Percentiles rank a stretch among this genome's conserved stretches.
Conservation (phyloP, 371 early-diverging fungal genomes). For the Mycotypha africana region DNA sequence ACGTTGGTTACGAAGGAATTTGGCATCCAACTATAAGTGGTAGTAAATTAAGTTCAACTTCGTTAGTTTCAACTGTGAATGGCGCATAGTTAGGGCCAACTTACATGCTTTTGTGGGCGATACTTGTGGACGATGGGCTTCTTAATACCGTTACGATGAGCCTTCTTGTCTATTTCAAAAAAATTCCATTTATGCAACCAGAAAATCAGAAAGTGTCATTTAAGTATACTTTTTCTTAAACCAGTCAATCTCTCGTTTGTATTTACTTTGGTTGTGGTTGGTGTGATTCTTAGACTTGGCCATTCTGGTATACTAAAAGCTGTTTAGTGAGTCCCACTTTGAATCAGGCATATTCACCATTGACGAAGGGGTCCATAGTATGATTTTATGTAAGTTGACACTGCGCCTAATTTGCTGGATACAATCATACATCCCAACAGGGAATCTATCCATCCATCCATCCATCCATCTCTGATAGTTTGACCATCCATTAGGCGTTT, state of each 20-base stretch:
- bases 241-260: not conserved
- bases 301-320: constrained; percentile 30
- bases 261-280: constrained; percentile 98
- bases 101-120: constrained; percentile 90
- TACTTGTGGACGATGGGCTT: constrained; percentile 85
- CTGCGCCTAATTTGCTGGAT: no score
- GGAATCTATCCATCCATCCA: no score
- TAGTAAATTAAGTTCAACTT: not conserved
- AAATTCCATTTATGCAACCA: no score
- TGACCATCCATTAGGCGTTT: no score
- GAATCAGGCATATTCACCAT: no score
- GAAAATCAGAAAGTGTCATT: not conserved
- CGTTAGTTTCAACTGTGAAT: not conserved
- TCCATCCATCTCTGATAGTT: no score
- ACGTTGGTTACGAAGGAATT: constrained; percentile 98
- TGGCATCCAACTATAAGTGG: constrained; percentile 79
- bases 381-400: no score
- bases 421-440: no score
- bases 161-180: constrained; percentile 78
- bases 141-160: constrained; percentile 98
- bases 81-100: constrained; percentile 12
- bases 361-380: no score
- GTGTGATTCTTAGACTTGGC: constrained; percentile 99
- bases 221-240: not conserved
- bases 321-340: no score